These are phyloP conservation scores for Apiospora kogelbergensis DNA, from an alignment of 2,329 filamentous ascomycete species.

Conservation along the genomic window DNA sequence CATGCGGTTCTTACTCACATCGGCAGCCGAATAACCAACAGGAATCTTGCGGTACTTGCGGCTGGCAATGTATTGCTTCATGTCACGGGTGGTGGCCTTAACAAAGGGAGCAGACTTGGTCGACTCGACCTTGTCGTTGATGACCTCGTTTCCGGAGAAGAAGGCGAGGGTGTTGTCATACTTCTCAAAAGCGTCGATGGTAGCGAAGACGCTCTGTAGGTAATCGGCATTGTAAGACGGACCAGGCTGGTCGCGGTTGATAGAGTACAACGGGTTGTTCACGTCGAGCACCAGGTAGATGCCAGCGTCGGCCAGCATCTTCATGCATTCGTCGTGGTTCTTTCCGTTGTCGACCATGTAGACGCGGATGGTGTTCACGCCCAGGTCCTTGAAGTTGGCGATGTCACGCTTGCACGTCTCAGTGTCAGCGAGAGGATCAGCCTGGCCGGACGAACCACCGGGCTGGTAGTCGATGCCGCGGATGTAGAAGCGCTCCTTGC, in stretches of 20 bases:
- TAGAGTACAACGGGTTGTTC: conserved; percentile 85
- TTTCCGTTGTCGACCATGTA: conserved; percentile 88
- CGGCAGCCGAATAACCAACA: conserved; percentile 77
- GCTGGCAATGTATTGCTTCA: conserved; percentile 66
- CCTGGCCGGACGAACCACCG: conserved; percentile 53
- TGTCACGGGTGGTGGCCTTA: conserved; percentile 77
- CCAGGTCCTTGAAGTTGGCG: conserved; percentile 76
- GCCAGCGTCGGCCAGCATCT: conserved; percentile 72
- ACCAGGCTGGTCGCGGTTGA: conserved; percentile 74
- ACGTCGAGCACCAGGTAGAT: conserved; percentile 93
- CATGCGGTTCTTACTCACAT: conserved; percentile 81
- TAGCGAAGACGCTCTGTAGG: conserved; percentile 82
- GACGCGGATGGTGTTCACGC: conserved; percentile 88
- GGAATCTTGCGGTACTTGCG: conserved; percentile 65
- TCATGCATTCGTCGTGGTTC: conserved; percentile 85
- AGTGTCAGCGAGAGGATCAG: conserved; percentile 76
- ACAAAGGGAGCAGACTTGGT: conserved; percentile 70
- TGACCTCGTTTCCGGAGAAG: conserved; percentile 81
- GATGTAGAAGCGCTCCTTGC: conserved; percentile 55
- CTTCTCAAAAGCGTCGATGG: conserved; percentile 77
- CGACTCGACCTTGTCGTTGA: conserved; percentile 65
- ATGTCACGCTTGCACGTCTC: conserved; percentile 77
- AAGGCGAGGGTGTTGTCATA: conserved; percentile 87
- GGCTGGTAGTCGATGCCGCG: conserved; percentile 64
- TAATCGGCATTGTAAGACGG: conserved; percentile 85